Percentiles rank a stretch among this genome's conserved stretches.
phyloP scores from a whole-genome alignment of 495 filamentous ascomycete genomes.

The Daldinia bambusicola region DNA sequence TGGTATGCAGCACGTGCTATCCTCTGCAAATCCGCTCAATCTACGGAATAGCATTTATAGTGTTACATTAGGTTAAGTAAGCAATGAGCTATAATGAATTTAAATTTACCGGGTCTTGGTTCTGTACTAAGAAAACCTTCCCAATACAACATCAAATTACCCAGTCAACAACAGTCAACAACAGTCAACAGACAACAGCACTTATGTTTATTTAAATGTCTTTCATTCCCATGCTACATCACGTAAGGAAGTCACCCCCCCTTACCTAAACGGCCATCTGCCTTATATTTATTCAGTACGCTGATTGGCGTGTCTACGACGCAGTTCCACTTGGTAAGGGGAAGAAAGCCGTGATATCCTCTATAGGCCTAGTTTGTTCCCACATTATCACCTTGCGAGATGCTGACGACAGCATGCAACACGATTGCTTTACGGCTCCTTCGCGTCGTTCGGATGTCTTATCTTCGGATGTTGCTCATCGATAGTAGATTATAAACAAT shows the following conservation, averaged over 20 bases:
- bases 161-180: no score
- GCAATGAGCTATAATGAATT: no score
- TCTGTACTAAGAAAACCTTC: no score
- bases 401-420: conserved; percentile 1
- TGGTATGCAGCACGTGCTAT: no score
- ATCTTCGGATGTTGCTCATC: neutral
- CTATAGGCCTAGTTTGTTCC: conserved; percentile 4
- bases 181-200: no score
- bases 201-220: conserved; percentile 13
- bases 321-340: neutral
- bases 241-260: neutral
- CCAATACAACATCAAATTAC: no score
- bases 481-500: neutral
- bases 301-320: conserved; percentile 11
- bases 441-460: neutral
- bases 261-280: conserved; percentile 2
- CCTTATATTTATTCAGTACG: neutral
- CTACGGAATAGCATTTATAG: no score
- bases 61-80: no score
- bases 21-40: no score
- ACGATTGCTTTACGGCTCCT: neutral
- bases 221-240: conserved; percentile 1
- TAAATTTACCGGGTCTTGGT: no score
- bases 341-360: neutral
- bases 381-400: neutral